phyloP scores from a whole-genome alignment of 164 flowering plant species.

The Euptelea pleiosperma region DNA sequence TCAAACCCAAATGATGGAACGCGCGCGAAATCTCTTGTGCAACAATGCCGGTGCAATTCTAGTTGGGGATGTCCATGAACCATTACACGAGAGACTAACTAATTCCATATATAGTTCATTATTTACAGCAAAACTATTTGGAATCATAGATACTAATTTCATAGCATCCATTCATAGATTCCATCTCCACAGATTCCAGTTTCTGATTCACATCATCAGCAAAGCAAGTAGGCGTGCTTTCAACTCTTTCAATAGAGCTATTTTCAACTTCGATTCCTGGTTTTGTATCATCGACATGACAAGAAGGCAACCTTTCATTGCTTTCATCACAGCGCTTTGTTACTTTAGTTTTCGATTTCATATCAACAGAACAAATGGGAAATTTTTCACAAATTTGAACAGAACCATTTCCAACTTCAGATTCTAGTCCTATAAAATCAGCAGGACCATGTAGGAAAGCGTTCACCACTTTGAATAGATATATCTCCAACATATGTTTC shows the following conservation, averaged over 20 bases:
- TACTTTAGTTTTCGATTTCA: background rate
- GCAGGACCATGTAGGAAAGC: constrained; percentile 8
- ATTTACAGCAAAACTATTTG: constrained; percentile 1
- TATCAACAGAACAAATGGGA: constrained; percentile 1
- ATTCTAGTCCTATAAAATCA: too few species aligned
- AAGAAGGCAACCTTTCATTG: background rate
- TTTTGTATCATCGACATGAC: background rate
- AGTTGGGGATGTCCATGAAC: too few species aligned
- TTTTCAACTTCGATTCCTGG: constrained; percentile 7
- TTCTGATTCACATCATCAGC: constrained; percentile 8
- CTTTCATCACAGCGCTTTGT: constrained; percentile 5
- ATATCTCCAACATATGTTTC: constrained; percentile 10
- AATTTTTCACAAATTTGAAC: background rate
- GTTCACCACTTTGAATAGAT: constrained; percentile 9
- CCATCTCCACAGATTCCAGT: constrained; percentile 5
- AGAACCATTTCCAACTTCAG: constrained; percentile 8
- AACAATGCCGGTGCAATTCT: too few species aligned
- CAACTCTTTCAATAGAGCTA: constrained; percentile 10
- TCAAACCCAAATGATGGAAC: too few species aligned
- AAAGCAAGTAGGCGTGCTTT: background rate
- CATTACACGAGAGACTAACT: too few species aligned
- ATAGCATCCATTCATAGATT: background rate
- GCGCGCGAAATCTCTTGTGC: too few species aligned
- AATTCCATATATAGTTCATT: too few species aligned
- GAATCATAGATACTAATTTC: background rate